Conservation (phyloP, 768 basidiomycete species). For the Mycena galopus region DNA sequence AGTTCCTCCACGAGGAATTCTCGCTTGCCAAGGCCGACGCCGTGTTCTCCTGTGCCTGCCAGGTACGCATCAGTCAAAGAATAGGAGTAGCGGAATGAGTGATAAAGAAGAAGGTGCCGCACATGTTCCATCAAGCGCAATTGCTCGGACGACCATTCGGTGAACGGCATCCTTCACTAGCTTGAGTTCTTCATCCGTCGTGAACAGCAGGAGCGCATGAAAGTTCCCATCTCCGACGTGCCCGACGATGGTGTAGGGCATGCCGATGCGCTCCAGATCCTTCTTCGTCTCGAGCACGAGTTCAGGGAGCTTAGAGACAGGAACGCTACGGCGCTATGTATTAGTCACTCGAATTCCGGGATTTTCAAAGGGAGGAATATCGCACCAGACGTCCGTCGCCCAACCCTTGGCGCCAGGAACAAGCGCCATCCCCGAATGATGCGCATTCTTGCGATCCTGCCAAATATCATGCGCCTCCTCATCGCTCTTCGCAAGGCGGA, state of each 20-base stretch:
- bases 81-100: background rate
- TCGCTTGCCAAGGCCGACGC: conserved; percentile 88
- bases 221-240: conserved; percentile 60
- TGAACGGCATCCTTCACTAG: conserved; percentile 61
- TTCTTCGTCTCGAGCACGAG: conserved; percentile 29
- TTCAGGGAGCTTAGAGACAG: conserved; percentile 25
- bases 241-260: conserved; percentile 28
- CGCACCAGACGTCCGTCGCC: conserved; percentile 84
- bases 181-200: conserved; percentile 64
- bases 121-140: conserved; percentile 85
- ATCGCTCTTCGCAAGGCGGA: conserved; percentile 72
- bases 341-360: too few species aligned
- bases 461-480: conserved; percentile 81
- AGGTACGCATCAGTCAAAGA: background rate
- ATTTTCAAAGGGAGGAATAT: too few species aligned
- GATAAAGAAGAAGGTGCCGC: conserved; percentile 35
- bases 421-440: conserved; percentile 68
- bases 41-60: conserved; percentile 85
- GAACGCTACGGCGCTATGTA: conserved; percentile 8
- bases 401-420: conserved; percentile 72
- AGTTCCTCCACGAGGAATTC: conserved; percentile 85
- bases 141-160: conserved; percentile 76
- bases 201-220: conserved; percentile 68
- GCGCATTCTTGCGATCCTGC: conserved; percentile 79
- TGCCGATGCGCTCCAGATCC: conserved; percentile 14